These are phyloP conservation scores for Whalleya microplaca DNA, from an alignment of 2,329 filamentous ascomycete genomes.

Conservation along the genomic window DNA sequence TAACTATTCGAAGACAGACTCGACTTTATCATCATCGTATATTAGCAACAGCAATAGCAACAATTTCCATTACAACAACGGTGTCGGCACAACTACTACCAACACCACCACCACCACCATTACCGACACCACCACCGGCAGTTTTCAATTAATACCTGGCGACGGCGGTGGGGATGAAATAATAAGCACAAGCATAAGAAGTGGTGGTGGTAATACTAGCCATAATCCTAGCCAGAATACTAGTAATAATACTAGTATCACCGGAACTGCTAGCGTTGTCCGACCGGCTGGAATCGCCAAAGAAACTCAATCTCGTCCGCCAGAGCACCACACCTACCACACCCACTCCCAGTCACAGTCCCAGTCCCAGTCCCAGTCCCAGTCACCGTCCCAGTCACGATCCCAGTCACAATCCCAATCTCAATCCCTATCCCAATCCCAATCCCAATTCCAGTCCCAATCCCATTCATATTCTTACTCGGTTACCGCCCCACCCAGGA, in stretches of 20 bases:
- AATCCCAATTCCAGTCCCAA: background rate
- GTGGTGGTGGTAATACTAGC: background rate
- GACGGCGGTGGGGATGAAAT: background rate
- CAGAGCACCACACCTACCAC: conserved; percentile 1
- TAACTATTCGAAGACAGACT: background rate
- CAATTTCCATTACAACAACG: background rate
- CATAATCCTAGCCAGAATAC: background rate
- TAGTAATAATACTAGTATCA: background rate
- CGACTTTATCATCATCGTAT: background rate
- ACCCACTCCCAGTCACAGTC: conserved; percentile 11
- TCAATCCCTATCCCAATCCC: background rate
- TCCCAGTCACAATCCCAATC: conserved; percentile 7
- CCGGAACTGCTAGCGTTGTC: conserved; percentile 1
- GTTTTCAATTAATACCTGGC: background rate
- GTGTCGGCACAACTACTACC: background rate
- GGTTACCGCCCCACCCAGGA: conserved; percentile 24
- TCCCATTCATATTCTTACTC: background rate
- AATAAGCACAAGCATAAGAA: background rate
- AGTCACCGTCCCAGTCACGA: background rate
- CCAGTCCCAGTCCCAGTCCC: background rate
- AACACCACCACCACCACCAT: background rate
- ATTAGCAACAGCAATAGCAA: background rate
- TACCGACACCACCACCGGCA: background rate
- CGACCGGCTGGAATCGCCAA: background rate
- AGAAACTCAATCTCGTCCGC: background rate